phyloP scores from a whole-genome alignment of 345 rosid genomes.

The Linum lewisii region DNA sequence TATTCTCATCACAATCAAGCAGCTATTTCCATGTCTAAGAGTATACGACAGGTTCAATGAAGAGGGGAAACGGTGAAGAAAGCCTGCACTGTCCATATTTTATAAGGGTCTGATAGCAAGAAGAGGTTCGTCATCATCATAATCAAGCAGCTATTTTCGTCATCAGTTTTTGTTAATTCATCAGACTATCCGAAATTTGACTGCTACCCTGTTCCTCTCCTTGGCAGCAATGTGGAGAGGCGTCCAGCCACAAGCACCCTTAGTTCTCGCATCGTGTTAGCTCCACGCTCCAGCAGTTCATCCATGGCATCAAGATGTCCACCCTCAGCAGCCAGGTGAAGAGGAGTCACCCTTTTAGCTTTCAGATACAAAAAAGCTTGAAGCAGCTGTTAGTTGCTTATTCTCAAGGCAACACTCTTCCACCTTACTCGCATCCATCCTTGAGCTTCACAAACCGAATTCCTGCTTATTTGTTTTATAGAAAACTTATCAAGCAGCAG shows the following conservation, averaged over 20 bases:
- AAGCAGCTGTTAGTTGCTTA: conserved; percentile 66
- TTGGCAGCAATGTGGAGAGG: too few species aligned
- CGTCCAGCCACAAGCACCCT: too few species aligned
- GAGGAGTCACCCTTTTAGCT: conserved; percentile 77
- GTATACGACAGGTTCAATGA: too few species aligned
- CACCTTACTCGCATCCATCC: conserved; percentile 39
- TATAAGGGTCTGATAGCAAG: too few species aligned
- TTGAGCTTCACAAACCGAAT: conserved; percentile 37
- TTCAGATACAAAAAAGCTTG: conserved; percentile 70
- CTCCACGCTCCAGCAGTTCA: conserved; percentile 84
- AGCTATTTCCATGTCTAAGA: too few species aligned
- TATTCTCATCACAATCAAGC: too few species aligned
- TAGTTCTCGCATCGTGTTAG: too few species aligned
- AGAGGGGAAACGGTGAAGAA: conserved; percentile 88
- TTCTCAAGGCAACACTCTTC: conserved; percentile 78
- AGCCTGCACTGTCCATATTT: too few species aligned
- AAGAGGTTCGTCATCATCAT: conserved; percentile 69
- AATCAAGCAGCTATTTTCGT: conserved; percentile 72
- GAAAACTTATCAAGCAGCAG: not conserved
- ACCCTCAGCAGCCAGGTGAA: conserved; percentile 97
- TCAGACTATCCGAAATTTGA: too few species aligned
- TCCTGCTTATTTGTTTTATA: conserved; percentile 16
- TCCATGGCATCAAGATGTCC: conserved; percentile 90
- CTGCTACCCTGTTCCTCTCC: too few species aligned
- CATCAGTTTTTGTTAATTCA: too few species aligned